These are phyloP conservation scores for Erigeron canadensis DNA, from an alignment of 129 eudicot species.

Conservation along the genomic window DNA sequence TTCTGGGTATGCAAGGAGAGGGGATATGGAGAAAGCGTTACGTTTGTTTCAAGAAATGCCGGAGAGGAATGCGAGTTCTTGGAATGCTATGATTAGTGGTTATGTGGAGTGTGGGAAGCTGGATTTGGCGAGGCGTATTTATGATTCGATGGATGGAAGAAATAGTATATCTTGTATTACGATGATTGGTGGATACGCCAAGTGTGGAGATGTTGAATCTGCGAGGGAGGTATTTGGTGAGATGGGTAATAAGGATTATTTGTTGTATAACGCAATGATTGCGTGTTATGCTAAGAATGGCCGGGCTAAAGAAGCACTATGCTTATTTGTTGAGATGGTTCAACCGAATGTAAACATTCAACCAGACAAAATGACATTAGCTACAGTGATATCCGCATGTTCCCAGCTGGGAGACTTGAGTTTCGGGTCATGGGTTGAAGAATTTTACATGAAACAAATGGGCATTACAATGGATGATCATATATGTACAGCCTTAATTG, in stretches of 20 bases:
- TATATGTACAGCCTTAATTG: conserved; percentile 45
- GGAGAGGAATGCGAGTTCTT: conserved; percentile 38
- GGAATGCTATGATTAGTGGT: conserved; percentile 41
- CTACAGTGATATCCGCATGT: conserved; percentile 47
- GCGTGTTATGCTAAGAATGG: conserved; percentile 49
- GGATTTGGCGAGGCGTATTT: conserved; percentile 29
- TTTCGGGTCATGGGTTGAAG: conserved; percentile 35
- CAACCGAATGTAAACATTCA: conserved; percentile 26
- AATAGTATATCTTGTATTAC: conserved; percentile 35
- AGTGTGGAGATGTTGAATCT: conserved; percentile 35
- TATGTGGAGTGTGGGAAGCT: conserved; percentile 31
- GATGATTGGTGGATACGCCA: conserved; percentile 36
- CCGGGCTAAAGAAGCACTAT: conserved; percentile 44
- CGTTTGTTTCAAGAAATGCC: conserved; percentile 37
- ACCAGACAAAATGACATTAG: conserved; percentile 49
- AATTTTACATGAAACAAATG: conserved; percentile 27
- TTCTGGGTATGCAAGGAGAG: conserved; percentile 36
- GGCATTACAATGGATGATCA: conserved; percentile 38
- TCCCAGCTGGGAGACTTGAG: conserved; percentile 45
- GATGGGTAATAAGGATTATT: conserved; percentile 32
- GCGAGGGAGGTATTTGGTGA: conserved; percentile 25
- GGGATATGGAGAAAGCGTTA: conserved; percentile 34
- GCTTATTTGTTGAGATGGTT: conserved; percentile 42
- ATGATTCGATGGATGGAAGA: conserved; percentile 34
- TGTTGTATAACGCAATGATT: conserved; percentile 46